Conservation (phyloP, 2,329 filamentous ascomycete species). For the Podosphaera fusca region DNA sequence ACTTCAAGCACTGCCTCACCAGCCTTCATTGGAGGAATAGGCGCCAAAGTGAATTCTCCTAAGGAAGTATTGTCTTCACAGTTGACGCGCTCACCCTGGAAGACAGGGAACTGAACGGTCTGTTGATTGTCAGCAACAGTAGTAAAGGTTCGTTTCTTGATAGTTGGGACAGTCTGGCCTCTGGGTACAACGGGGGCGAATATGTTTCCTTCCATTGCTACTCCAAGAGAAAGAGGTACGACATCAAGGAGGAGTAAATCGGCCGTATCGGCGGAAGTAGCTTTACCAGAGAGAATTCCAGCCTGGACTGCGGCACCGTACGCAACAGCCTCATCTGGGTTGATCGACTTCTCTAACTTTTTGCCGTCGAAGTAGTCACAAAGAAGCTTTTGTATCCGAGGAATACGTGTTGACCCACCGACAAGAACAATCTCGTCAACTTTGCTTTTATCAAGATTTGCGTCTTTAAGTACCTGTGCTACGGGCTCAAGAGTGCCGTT, state of each 20-base stretch:
- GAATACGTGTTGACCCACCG: constrained; percentile 97
- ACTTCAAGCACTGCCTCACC: constrained; percentile 93
- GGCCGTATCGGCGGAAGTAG: constrained; percentile 77
- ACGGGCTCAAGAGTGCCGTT: constrained; percentile 83
- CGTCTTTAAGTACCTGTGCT: constrained; percentile 89
- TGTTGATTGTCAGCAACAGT: constrained; percentile 31
- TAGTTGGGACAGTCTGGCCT: constrained; percentile 49
- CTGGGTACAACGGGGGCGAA: constrained; percentile 82
- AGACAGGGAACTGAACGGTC: constrained; percentile 19
- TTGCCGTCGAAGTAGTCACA: constrained; percentile 98
- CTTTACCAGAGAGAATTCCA: constrained; percentile 96
- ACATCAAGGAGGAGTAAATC: constrained; percentile 94
- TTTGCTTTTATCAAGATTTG: constrained; percentile 62
- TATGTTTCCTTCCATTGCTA: constrained; percentile 99
- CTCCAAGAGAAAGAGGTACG: constrained; percentile 85
- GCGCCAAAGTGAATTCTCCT: constrained; percentile 89
- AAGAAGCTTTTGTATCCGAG: constrained; percentile 94
- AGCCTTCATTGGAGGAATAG: constrained; percentile 51
- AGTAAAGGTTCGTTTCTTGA: constrained; percentile 77
- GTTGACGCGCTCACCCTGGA: constrained; percentile 91
- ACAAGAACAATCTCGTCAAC: constrained; percentile 98
- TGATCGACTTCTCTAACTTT: constrained; percentile 99
- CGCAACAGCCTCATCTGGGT: constrained; percentile 96
- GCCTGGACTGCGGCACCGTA: constrained; percentile 98
- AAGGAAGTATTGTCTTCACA: constrained; percentile 96